Percentiles rank a stretch among this genome's conserved stretches.
These are phyloP conservation scores for Leccinum boreale DNA, from an alignment of 768 basidiomycete species.

Conservation along the genomic window DNA sequence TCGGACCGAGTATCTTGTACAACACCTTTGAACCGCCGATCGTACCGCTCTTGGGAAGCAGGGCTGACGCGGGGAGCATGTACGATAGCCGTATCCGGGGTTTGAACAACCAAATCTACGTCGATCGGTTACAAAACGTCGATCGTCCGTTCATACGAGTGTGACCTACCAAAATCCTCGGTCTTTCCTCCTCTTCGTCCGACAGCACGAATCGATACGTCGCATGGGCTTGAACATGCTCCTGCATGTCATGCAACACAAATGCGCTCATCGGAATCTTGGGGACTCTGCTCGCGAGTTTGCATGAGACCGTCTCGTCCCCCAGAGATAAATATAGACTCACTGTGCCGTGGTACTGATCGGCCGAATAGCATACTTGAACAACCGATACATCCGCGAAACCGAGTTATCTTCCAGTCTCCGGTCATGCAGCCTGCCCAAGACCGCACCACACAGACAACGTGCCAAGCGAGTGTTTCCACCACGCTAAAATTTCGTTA, in stretches of 20 bases:
- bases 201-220: slow-evolving; percentile 87
- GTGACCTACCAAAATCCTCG: slow-evolving; percentile 67
- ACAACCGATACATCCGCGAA: slow-evolving; percentile 58
- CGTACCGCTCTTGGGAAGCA: slow-evolving; percentile 59
- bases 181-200: slow-evolving; percentile 83
- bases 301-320: neutral
- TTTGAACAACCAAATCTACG: slow-evolving; percentile 93
- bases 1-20: slow-evolving; percentile 73
- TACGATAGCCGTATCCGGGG: slow-evolving; percentile 82
- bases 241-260: slow-evolving; percentile 87
- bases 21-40: slow-evolving; percentile 79
- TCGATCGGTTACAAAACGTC: neutral
- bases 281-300: slow-evolving; percentile 27
- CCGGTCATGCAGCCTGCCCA: slow-evolving; percentile 68
- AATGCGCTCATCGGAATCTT: slow-evolving; percentile 77
- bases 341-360: slow-evolving; percentile 61
- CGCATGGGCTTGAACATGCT: slow-evolving; percentile 88
- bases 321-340: slow-evolving; percentile 27
- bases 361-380: slow-evolving; percentile 83
- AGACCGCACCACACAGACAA: slow-evolving; percentile 80
- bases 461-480: slow-evolving; percentile 65
- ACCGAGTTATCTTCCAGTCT: slow-evolving; percentile 28
- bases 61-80: slow-evolving; percentile 48
- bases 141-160: neutral
- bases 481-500: slow-evolving; percentile 39